Conservation (phyloP, 192 early-diverging fungal species). For the Chytriomyces hyalinus region DNA sequence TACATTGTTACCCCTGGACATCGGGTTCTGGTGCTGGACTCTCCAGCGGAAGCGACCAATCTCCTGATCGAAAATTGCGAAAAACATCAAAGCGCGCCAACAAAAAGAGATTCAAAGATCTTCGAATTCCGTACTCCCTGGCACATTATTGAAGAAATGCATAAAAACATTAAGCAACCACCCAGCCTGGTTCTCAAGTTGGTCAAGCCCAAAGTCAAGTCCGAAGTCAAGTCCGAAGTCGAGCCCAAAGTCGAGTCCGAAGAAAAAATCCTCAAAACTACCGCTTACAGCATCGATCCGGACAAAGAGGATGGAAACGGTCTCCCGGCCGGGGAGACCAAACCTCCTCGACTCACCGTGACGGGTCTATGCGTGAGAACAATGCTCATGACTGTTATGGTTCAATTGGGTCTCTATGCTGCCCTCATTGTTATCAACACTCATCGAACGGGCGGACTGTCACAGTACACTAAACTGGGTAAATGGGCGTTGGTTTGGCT, state of each 20-base stretch:
- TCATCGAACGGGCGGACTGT: background rate
- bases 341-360: background rate
- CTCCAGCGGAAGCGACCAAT: background rate
- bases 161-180: background rate
- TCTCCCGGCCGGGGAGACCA: background rate
- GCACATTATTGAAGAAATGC: background rate
- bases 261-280: no score
- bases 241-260: no score
- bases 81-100: background rate
- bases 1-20: background rate
- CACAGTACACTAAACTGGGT: background rate
- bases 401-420: background rate
- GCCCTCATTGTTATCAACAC: background rate
- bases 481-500: background rate
- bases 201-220: background rate
- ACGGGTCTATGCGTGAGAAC: background rate
- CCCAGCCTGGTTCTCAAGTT: background rate
- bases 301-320: background rate
- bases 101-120: background rate
- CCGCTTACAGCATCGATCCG: no score
- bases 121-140: background rate
- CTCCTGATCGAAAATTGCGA: background rate
- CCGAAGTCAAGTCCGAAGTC: no score
- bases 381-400: background rate
- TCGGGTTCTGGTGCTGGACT: background rate